These are phyloP conservation scores for Cryptococcus neoformans DNA, from an alignment of 1,284 basidiomycete species.

Conservation along the genomic window DNA sequence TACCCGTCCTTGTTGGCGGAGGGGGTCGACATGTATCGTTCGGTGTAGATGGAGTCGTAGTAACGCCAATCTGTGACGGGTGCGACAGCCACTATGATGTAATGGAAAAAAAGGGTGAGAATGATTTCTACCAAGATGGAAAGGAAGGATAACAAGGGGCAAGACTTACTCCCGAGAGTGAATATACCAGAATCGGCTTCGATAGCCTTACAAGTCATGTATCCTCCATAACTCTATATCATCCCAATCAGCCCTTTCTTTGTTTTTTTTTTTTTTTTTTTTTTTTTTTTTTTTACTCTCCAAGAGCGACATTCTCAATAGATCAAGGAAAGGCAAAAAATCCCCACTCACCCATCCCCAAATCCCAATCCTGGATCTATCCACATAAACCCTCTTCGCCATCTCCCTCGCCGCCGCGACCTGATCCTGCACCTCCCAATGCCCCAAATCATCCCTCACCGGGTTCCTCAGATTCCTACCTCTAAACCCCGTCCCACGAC, in stretches of 20 bases:
- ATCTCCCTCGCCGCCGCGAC: slow-evolving; percentile 65
- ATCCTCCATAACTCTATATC: slow-evolving; percentile 82
- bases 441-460: slow-evolving; percentile 79
- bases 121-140: neutral
- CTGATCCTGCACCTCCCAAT: slow-evolving; percentile 82
- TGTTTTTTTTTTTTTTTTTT: no score
- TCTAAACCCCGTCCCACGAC: slow-evolving; percentile 89
- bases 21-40: slow-evolving; percentile 93
- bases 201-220: slow-evolving; percentile 86
- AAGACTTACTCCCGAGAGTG: slow-evolving; percentile 69
- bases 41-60: slow-evolving; percentile 68
- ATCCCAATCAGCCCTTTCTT: neutral
- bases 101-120: neutral
- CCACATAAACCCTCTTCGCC: slow-evolving; percentile 50
- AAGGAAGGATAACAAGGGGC: slow-evolving; percentile 14
- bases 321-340: neutral
- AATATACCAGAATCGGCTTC: slow-evolving; percentile 83
- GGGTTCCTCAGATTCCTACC: slow-evolving; percentile 77
- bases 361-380: slow-evolving; percentile 73
- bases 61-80: slow-evolving; percentile 76
- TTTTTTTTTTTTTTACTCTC: no score
- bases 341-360: slow-evolving; percentile 83
- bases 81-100: slow-evolving; percentile 27
- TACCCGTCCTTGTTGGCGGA: slow-evolving; percentile 76
- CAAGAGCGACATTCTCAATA: slow-evolving; percentile 1